Percentiles rank a stretch among this genome's conserved stretches.
Conservation (phyloP, 116 monocot species). For the Cymodocea nodosa region DNA sequence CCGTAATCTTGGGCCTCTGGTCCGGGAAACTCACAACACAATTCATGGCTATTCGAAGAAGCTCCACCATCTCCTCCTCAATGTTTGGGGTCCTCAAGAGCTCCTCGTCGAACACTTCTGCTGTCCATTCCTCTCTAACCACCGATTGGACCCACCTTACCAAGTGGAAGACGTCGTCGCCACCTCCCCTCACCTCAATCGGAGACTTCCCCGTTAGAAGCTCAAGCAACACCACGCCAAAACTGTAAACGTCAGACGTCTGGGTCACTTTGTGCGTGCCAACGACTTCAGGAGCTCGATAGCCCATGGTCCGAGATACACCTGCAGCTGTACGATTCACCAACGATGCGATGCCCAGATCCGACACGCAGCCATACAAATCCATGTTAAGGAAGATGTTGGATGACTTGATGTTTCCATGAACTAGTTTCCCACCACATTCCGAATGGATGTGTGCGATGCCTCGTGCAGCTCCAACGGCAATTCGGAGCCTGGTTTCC, state of each 20-base stretch:
- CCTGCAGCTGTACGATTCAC: conserved; percentile 29
- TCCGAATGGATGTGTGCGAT: conserved; percentile 49
- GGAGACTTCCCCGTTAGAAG: conserved; percentile 83
- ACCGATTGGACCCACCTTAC: conserved; percentile 93
- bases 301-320: conserved; percentile 48
- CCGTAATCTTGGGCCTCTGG: conserved; percentile 65
- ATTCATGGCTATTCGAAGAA: conserved; percentile 82
- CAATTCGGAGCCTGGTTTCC: conserved; percentile 61
- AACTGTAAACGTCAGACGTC: conserved; percentile 84
- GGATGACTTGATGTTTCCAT: conserved; percentile 86
- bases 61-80: conserved; percentile 96
- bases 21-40: conserved; percentile 70
- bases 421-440: conserved; percentile 55
- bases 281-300: conserved; percentile 68
- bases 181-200: conserved; percentile 34
- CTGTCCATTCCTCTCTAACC: conserved; percentile 96
- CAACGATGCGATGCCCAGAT: conserved; percentile 50
- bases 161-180: conserved; percentile 62
- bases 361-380: conserved; percentile 53
- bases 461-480: conserved; percentile 67
- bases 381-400: conserved; percentile 63
- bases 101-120: conserved; percentile 83
- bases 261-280: conserved; percentile 52
- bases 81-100: conserved; percentile 69
- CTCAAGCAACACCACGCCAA: conserved; percentile 79